Percentiles rank a stretch among this genome's conserved stretches.
phyloP scores from a whole-genome alignment of 148 eudicot species.

The Rhododendron mucronatum region DNA sequence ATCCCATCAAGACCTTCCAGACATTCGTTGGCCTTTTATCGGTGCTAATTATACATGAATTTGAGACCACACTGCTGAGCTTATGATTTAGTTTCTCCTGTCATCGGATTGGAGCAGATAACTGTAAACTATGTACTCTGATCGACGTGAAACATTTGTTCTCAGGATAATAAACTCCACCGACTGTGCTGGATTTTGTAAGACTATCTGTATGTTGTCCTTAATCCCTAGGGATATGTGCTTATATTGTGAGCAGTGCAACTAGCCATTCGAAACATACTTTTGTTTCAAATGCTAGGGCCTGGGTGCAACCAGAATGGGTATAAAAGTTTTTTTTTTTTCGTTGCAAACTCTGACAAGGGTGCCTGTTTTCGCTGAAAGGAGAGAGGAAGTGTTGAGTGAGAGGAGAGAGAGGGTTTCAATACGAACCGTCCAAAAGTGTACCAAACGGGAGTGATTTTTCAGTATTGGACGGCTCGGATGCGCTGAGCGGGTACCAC shows the following conservation, averaged over 20 bases:
- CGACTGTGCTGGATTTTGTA: neutral
- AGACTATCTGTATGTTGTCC: neutral
- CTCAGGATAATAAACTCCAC: neutral
- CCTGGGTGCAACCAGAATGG: too few species aligned
- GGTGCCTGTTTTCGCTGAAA: too few species aligned
- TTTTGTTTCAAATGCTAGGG: neutral
- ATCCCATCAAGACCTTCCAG: neutral
- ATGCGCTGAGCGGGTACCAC: too few species aligned
- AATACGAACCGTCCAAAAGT: too few species aligned
- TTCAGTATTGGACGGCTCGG: too few species aligned
- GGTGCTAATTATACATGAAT: neutral
- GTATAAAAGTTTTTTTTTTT: too few species aligned
- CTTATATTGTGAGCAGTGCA: neutral
- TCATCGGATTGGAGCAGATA: neutral
- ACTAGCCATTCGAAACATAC: neutral
- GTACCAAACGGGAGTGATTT: too few species aligned
- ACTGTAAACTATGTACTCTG: neutral
- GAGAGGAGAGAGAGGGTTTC: too few species aligned
- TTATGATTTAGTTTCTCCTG: neutral
- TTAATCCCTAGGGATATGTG: neutral
- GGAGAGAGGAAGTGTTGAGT: too few species aligned
- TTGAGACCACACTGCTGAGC: slow-evolving; percentile 4
- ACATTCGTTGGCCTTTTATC: neutral
- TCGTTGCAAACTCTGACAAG: too few species aligned
- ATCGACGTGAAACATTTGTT: neutral